phyloP scores from a whole-genome alignment of 768 basidiomycete genomes.

The Russula olivacea region DNA sequence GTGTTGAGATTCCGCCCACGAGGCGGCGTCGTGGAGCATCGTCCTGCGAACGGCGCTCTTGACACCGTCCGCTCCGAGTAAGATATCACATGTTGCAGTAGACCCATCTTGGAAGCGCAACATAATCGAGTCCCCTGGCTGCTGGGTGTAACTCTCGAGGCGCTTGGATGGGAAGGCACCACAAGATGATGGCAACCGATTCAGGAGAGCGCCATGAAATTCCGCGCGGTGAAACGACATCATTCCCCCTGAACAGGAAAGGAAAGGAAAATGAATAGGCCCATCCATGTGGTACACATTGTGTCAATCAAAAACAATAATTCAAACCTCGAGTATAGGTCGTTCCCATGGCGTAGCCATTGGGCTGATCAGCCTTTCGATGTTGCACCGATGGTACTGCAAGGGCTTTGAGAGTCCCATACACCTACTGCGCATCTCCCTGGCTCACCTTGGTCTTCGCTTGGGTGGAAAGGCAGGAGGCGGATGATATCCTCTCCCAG shows the following conservation, averaged over 20 bases:
- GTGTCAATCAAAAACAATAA: not conserved
- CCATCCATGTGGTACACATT: not conserved
- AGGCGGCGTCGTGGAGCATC: conserved; percentile 34
- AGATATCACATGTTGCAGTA: conserved; percentile 52
- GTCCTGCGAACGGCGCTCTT: conserved; percentile 44
- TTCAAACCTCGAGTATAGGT: conserved; percentile 51
- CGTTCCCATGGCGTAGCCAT: conserved; percentile 49
- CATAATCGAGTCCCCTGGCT: conserved; percentile 34
- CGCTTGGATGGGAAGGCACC: conserved; percentile 51
- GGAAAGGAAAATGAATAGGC: not conserved
- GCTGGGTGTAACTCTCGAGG: conserved; percentile 50
- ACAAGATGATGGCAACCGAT: conserved; percentile 39
- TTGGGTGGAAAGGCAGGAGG: conserved; percentile 27
- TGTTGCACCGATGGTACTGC: conserved; percentile 49
- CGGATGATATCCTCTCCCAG: conserved; percentile 29
- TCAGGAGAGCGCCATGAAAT: conserved; percentile 55
- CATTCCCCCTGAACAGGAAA: conserved; percentile 28
- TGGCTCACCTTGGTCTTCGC: conserved; percentile 18
- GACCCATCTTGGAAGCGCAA: conserved; percentile 60
- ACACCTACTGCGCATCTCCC: not conserved
- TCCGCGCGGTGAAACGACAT: conserved; percentile 56
- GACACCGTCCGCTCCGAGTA: conserved; percentile 64
- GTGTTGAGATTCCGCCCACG: conserved; percentile 35
- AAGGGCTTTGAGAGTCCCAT: not conserved
- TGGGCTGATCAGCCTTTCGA: conserved; percentile 54